Evolutionary conservation across 2,329 filamentous ascomycete species (phyloP), one percentile per base, ranked within the genome.

Genomic region (Cercospora sp.): DNA sequence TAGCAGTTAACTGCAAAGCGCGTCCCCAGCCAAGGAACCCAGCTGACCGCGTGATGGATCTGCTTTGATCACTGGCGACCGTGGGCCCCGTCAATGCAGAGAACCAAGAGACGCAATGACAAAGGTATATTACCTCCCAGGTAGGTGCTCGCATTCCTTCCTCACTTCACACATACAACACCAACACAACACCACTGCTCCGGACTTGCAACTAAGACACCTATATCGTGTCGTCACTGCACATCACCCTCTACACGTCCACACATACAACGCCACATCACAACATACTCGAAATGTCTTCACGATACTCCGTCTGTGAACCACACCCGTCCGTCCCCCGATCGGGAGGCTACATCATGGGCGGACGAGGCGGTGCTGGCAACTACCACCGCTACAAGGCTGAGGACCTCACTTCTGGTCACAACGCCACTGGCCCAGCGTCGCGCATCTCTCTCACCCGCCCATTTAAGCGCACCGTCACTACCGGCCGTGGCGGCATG

Each of bases 271-370:
- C 58, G 13, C 3, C 61, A 60, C 63, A 64, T 28, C 33, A 65
- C 61, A 53, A 62, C 45, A 64, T 63, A 66, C 66, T 33, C 68
- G 65, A 71, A 66, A 79, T 78, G 75, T 72, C 64, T 31, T 65
- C 80, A 63, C 74, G 72, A 74, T 87, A 86, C 82, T 83, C 82
- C 74, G 83, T 89, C 76, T 82, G 85, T 77, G 87, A 89, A 76
- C 87, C 87, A 70, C 87, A 89, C 79, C 87, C 87, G 20, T 85
- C 86, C 64, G 82, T 87, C 73, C 82, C 84, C 65, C 79, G 82
- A 66, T 71, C 68, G 23, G 72, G 73, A 45, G 79, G 78, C 72
- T 84, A 84, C 75, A 82, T 84, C 75, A 80, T 83, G 81, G 79
- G 83, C 66, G 86, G 86, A 72, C 84, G 85, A 59, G 87, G 87